Conservation (phyloP, 129 eudicot species). For the Centella asiatica region DNA sequence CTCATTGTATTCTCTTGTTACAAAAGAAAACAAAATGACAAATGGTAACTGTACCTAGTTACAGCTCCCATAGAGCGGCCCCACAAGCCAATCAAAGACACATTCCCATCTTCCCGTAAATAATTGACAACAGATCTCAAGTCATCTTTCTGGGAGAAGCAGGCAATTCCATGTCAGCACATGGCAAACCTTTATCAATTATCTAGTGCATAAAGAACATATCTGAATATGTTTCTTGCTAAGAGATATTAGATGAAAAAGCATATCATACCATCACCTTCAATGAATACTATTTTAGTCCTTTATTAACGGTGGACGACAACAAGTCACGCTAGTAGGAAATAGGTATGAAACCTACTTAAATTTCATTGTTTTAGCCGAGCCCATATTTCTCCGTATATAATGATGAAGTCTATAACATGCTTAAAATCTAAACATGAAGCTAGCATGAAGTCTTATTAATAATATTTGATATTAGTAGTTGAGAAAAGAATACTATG, state of each 20-base stretch:
- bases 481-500: too few relatives aligned
- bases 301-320: constrained; percentile 87
- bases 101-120: constrained; percentile 76
- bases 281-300: constrained; percentile 71
- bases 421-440: too few relatives aligned
- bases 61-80: constrained; percentile 99
- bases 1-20: neutral
- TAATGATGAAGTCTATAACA: too few relatives aligned
- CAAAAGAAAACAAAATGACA: neutral
- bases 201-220: neutral
- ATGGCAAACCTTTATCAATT: neutral
- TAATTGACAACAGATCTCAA: constrained; percentile 81
- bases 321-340: constrained; percentile 82
- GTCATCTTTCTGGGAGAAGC: constrained; percentile 73
- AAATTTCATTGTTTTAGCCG: too few relatives aligned
- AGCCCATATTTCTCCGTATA: too few relatives aligned
- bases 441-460: too few relatives aligned
- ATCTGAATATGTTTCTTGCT: neutral
- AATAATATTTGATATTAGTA: too few relatives aligned
- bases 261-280: constrained; percentile 62
- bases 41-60: constrained; percentile 45
- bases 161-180: constrained; percentile 7
- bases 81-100: constrained; percentile 90
- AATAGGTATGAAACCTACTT: constrained; percentile 33
- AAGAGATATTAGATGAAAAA: constrained; percentile 4